Percentiles rank a stretch among this genome's conserved stretches.
Conservation (phyloP, 2,329 filamentous ascomycete genomes). For the Diplodia sapinea region DNA sequence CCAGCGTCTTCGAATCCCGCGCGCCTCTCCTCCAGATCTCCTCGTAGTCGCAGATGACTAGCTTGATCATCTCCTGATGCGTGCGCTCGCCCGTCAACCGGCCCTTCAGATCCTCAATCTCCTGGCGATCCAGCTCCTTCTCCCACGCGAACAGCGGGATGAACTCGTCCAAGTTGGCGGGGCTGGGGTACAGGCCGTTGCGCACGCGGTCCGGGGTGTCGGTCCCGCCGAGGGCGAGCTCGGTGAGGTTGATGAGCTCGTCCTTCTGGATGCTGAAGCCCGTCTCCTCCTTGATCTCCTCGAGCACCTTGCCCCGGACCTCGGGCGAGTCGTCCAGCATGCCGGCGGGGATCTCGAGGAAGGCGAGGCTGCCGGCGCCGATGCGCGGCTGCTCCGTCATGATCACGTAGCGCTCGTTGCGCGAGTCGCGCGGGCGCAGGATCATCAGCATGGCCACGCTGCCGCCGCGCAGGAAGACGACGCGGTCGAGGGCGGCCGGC, state of each 20-base stretch:
- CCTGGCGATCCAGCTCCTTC: conserved; percentile 53
- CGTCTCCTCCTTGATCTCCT: conserved; percentile 60
- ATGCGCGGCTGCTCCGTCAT: conserved; percentile 62
- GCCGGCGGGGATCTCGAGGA: conserved; percentile 61
- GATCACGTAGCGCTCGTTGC: conserved; percentile 57
- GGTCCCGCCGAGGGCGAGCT: conserved; percentile 49
- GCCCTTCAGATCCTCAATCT: conserved; percentile 54
- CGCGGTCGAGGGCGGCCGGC: conserved; percentile 50
- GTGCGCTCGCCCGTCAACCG: conserved; percentile 58
- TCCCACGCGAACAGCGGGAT: conserved; percentile 61
- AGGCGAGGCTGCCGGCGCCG: conserved; percentile 56
- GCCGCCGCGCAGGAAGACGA: conserved; percentile 60
- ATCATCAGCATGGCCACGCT: conserved; percentile 62
- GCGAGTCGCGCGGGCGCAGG: conserved; percentile 57
- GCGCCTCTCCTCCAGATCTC: conserved; percentile 59
- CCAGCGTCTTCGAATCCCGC: conserved; percentile 61
- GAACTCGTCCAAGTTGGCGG: conserved; percentile 62
- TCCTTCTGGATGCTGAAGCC: conserved; percentile 55
- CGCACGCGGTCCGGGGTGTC: conserved; percentile 43
- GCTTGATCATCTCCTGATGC: conserved; percentile 61
- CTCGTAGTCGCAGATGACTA: conserved; percentile 55
- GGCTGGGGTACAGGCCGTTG: conserved; percentile 58
- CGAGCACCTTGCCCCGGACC: conserved; percentile 59
- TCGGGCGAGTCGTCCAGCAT: conserved; percentile 62
- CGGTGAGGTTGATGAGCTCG: conserved; percentile 59